Evolutionary conservation across 352 stramenopile species (phyloP).

Genomic region (Bremia lactucae): DNA sequence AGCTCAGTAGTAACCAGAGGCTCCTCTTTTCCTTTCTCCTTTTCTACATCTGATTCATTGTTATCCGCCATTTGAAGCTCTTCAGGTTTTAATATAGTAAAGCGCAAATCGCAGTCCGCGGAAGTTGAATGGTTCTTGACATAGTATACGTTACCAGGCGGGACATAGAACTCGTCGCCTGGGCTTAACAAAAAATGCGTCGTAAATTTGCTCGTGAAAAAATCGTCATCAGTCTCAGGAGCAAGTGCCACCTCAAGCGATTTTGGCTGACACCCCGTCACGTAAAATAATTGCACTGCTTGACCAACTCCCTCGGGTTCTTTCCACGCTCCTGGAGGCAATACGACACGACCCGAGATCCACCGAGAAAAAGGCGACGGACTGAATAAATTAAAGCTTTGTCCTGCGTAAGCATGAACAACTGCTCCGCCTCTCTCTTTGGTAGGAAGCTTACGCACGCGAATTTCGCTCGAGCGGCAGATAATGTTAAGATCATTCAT

Average conservation of each 20-base stretch:
- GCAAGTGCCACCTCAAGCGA: slow-evolving; percentile 64
- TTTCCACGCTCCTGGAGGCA: slow-evolving; percentile 91
- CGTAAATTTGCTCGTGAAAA: slow-evolving; percentile 85
- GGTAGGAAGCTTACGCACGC: slow-evolving; percentile 57
- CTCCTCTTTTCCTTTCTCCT: slow-evolving; percentile 3
- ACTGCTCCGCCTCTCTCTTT: slow-evolving; percentile 36
- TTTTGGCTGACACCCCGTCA: slow-evolving; percentile 81
- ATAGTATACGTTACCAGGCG: slow-evolving; percentile 92
- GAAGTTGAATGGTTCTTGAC: slow-evolving; percentile 92
- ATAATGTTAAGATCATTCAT: slow-evolving; percentile 79
- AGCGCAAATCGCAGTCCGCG: slow-evolving; percentile 85
- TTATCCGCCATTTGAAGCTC: slow-evolving; percentile 7
- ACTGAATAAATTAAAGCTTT: slow-evolving; percentile 83
- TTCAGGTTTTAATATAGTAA: slow-evolving; percentile 89
- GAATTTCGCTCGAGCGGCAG: slow-evolving; percentile 59
- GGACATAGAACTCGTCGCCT: slow-evolving; percentile 95
- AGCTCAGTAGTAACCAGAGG: neutral
- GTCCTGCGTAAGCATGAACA: slow-evolving; percentile 48
- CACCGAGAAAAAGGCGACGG: slow-evolving; percentile 62
- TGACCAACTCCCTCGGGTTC: slow-evolving; percentile 89
- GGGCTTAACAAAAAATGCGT: slow-evolving; percentile 89
- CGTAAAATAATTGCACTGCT: slow-evolving; percentile 92
- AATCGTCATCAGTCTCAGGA: slow-evolving; percentile 61
- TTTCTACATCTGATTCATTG: slow-evolving; percentile 14
- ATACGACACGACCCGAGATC: slow-evolving; percentile 86